Base-by-base conservation (phyloP, 208 protist genomes). In the Phytomonas sp. region DNA sequence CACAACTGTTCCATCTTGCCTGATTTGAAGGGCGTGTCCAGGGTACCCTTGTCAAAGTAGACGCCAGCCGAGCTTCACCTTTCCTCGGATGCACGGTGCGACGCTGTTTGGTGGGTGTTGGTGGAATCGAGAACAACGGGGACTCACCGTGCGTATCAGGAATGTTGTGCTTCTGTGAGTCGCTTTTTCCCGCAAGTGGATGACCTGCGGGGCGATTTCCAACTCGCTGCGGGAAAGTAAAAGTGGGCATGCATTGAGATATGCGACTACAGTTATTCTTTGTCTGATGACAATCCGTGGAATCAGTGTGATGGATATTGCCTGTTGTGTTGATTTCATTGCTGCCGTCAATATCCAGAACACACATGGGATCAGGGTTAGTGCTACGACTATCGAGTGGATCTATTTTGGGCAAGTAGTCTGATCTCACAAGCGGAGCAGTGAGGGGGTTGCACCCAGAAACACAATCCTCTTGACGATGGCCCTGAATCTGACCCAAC, bases 101-200 rank as follows among this genome's bases (percentile, higher is more conserved):
- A 1, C 80, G 82, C 72, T 88, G 79, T 67, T 91, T 91, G 31
- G 72, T 63, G 31, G 76, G 76, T 43, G 76, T 76, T 4, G 67
- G 71, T 71, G 72, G 76, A 63, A 63, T 37, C 31, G 60, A 11
- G 11, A 63, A 63, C 33, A 63, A 20, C 11, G 60, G 60, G 40
- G 40, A 20, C 40, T 46, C 40, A 17, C 40, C 40, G 40, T 46
- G 11, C 11, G 11, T 46, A 23, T 46, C 40, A 46, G 15, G 40
- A 46, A 46, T 46, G 11, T 20, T 4, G 40, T 46, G 40, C 40
- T 46, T 46, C 40, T 20, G 40, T 17, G 11, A 46, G 15, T 46
- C 40, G 40, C 15, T 46, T 46, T 46, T 46, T 46, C 40, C 40
- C 40, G 40, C 40, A 23, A 20, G 2, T 20, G 40, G 40, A 46